Base-by-base conservation (phyloP, 257 asterid species). In the Echites panduratus region DNA sequence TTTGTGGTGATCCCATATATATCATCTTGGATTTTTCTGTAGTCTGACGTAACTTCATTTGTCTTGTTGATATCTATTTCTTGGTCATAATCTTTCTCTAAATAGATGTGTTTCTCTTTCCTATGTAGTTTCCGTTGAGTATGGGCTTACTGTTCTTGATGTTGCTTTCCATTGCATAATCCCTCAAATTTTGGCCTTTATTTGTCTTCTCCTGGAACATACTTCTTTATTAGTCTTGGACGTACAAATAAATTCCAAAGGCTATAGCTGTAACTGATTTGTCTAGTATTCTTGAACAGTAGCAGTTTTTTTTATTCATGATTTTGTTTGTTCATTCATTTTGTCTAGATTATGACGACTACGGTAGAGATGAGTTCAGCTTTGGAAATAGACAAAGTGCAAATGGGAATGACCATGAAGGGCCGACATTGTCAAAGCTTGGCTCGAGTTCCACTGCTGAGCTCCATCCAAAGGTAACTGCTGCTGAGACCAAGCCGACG, bases 401-500 rank as follows among this genome's bases (percentile, higher is more conserved):
- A 35, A 81, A 78, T 71, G 85, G 78, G 52, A 67, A 71, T 50
- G 87, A 83, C 27, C 75, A 71, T 7, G 87, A 79, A 63, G 85
- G 83, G 68, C 88, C 97, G 0, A 96, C 85, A 4, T 81, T 90
- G 1, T 91, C 97, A 12, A 94, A 91, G 87, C 92, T 94, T 0
- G 96, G 98, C 2, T 92, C 96, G 0, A 90, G 96, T 82, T 91
- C 97, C 14, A 89, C 97, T 0, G 73, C 96, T 0, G 98, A 94
- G 91, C 98, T 94, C 48, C 88, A 83, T 61, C 97, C 99, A 0
- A 91, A 89, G 83, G 53, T 85, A 4, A 69, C 45, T n/a, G 70
- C 71, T 38, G 82, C 71, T 45, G 82, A 81, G 58, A 64, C 71
- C 38, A 84, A 84, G 75, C 73, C 84, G 2, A 40, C 85, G 4